A percentile compares a stretch with the other conserved stretches of the same genome.
These are phyloP conservation scores for Talaromyces marneffei DNA, from an alignment of 2,329 filamentous ascomycete genomes.

Conservation along the genomic window DNA sequence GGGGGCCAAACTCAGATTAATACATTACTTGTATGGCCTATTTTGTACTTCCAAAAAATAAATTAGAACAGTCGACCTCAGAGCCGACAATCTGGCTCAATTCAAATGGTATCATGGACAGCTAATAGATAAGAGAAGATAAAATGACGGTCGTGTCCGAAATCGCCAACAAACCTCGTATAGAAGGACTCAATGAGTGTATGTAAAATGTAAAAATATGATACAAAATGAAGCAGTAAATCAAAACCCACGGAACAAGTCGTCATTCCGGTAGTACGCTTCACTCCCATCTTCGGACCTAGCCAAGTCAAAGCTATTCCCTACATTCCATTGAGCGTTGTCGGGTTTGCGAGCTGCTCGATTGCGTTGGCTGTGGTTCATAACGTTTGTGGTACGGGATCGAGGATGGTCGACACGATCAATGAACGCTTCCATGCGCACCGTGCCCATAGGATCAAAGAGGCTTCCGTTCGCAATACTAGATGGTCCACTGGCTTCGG, in stretches of 20 bases:
- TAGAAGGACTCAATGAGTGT: not conserved
- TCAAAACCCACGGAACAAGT: slow-evolving; percentile 45
- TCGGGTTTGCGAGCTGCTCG: slow-evolving; percentile 16
- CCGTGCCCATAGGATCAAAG: slow-evolving; percentile 82
- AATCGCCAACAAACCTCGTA: not conserved
- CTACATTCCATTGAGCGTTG: slow-evolving; percentile 23
- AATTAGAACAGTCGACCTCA: not conserved
- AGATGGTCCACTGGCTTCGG: slow-evolving; percentile 46
- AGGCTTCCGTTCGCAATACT: slow-evolving; percentile 52
- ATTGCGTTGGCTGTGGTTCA: slow-evolving; percentile 15
- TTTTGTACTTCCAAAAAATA: not conserved
- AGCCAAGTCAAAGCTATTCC: slow-evolving; percentile 32
- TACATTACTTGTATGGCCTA: no score
- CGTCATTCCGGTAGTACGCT: slow-evolving; percentile 35
- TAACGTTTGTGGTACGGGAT: slow-evolving; percentile 15
- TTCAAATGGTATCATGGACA: slow-evolving; percentile 12
- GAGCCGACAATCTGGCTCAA: not conserved
- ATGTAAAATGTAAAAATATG: not conserved
- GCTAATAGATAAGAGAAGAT: slow-evolving; percentile 1
- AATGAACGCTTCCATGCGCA: slow-evolving; percentile 97
- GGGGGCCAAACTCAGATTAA: no score
- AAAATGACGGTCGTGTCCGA: not conserved
- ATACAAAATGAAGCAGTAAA: slow-evolving; percentile 2
- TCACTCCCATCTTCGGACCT: slow-evolving; percentile 35
- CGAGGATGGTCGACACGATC: slow-evolving; percentile 41